Conservation (phyloP, 495 filamentous ascomycete species). For the Tuber aestivum region DNA sequence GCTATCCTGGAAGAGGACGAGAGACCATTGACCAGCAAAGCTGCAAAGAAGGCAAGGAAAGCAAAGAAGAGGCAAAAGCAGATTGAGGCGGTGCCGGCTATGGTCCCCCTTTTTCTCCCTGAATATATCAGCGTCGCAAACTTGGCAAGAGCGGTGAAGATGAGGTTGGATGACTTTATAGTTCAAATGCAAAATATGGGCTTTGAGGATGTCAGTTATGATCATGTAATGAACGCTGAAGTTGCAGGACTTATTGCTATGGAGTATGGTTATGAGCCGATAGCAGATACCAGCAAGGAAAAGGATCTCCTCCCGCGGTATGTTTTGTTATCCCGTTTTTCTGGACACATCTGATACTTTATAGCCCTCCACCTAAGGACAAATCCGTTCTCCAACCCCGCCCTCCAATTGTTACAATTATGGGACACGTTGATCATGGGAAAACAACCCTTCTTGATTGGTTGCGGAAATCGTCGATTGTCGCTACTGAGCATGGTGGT, state of each 20-base stretch:
- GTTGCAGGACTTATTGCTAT: slow-evolving; percentile 82
- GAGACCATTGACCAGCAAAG: slow-evolving; percentile 21
- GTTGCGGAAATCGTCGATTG: slow-evolving; percentile 86
- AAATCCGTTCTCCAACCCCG: slow-evolving; percentile 61
- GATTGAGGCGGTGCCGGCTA: slow-evolving; percentile 46
- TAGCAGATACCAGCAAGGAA: slow-evolving; percentile 60
- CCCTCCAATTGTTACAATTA: slow-evolving; percentile 96
- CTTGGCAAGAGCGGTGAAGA: slow-evolving; percentile 68
- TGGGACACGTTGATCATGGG: slow-evolving; percentile 99
- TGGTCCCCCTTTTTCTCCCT: slow-evolving; percentile 69
- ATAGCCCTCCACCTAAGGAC: slow-evolving; percentile 61
- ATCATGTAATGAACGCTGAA: slow-evolving; percentile 82
- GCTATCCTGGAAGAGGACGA: slow-evolving; percentile 40
- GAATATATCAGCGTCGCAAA: slow-evolving; percentile 86
- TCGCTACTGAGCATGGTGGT: slow-evolving; percentile 83
- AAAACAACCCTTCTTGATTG: slow-evolving; percentile 96
- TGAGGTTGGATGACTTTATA: slow-evolving; percentile 67
- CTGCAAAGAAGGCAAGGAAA: slow-evolving; percentile 42
- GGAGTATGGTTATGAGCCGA: slow-evolving; percentile 89
- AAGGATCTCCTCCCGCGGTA: slow-evolving; percentile 64
- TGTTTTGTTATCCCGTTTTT: not conserved
- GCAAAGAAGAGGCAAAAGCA: slow-evolving; percentile 45
- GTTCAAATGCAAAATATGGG: slow-evolving; percentile 69
- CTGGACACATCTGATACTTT: slow-evolving; percentile 11
- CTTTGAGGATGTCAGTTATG: slow-evolving; percentile 72